Conservation (phyloP, 2,329 filamentous ascomycete species). For the Fusarium siculi region DNA sequence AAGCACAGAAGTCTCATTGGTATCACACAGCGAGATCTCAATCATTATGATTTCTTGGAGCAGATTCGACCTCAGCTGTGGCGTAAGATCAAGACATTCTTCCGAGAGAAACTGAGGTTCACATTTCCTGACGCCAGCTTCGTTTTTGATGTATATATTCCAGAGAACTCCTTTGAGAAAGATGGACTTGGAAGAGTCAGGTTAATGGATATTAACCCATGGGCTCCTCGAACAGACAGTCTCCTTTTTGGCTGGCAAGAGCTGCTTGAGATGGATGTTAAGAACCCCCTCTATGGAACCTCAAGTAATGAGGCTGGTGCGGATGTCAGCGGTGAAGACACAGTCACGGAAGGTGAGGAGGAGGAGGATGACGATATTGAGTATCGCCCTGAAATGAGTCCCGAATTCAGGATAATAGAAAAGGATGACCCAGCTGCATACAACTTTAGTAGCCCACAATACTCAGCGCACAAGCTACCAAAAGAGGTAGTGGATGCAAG, state of each 20-base stretch:
- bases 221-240: slow-evolving; percentile 89
- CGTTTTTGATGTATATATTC: slow-evolving; percentile 92
- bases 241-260: slow-evolving; percentile 92
- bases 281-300: slow-evolving; percentile 65
- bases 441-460: slow-evolving; percentile 85
- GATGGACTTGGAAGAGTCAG: slow-evolving; percentile 78
- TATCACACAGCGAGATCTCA: slow-evolving; percentile 89
- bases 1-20: slow-evolving; percentile 82
- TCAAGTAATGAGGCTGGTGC: slow-evolving; percentile 44
- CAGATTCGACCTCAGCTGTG: slow-evolving; percentile 72
- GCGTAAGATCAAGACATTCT: slow-evolving; percentile 79
- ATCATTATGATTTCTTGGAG: slow-evolving; percentile 85
- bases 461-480: slow-evolving; percentile 94
- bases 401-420: slow-evolving; percentile 84
- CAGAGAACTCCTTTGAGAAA: slow-evolving; percentile 66
- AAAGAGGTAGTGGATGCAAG: slow-evolving; percentile 87
- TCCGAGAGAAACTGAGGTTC: slow-evolving; percentile 75
- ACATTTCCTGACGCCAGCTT: slow-evolving; percentile 88
- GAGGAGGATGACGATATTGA: slow-evolving; percentile 57
- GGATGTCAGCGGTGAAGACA: slow-evolving; percentile 52
- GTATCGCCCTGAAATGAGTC: slow-evolving; percentile 68
- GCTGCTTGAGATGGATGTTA: slow-evolving; percentile 77
- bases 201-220: slow-evolving; percentile 94
- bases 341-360: slow-evolving; percentile 52
- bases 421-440: slow-evolving; percentile 90